Conservation (phyloP, 2,329 filamentous ascomycete species). For the Pseudogymnoascus sp. region DNA sequence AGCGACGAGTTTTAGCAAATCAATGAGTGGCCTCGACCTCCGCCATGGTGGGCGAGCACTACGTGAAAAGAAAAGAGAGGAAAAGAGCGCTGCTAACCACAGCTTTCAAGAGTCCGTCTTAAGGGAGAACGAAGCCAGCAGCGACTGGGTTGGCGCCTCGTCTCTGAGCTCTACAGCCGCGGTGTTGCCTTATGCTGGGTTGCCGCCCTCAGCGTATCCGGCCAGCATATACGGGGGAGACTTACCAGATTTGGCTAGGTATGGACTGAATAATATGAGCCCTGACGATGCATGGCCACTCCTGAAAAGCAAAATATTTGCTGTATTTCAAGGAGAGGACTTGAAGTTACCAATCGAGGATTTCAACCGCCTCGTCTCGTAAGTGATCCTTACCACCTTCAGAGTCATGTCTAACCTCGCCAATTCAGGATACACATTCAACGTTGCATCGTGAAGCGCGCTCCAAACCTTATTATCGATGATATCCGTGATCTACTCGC, state of each 20-base stretch:
- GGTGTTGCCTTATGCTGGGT: conserved; percentile 25
- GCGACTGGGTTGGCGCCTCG: conserved; percentile 44
- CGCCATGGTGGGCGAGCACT: conserved; percentile 68
- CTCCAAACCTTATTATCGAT: conserved; percentile 63
- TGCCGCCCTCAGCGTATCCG: conserved; percentile 15
- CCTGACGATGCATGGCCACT: conserved; percentile 76
- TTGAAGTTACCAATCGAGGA: conserved; percentile 73
- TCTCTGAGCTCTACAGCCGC: conserved; percentile 40
- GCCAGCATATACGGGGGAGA: conserved; percentile 40
- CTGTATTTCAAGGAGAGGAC: conserved; percentile 76
- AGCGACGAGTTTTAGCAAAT: conserved; percentile 64
- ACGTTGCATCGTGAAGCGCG: conserved; percentile 65
- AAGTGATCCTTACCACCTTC: conserved; percentile 15
- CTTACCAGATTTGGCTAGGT: conserved; percentile 46
- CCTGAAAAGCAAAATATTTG: conserved; percentile 64
- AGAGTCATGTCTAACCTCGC: not conserved
- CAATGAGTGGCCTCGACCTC: conserved; percentile 71
- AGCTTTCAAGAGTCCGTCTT: conserved; percentile 19
- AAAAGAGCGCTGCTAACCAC: conserved; percentile 39
- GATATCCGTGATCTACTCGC: conserved; percentile 66
- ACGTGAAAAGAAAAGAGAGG: conserved; percentile 73
- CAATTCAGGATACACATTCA: conserved; percentile 56
- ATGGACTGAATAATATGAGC: conserved; percentile 62
- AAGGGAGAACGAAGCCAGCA: conserved; percentile 26
- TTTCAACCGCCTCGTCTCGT: conserved; percentile 68